Percentiles rank a stretch among this genome's conserved stretches.
phyloP scores from a whole-genome alignment of 805 yeast species.

The Candida ipomoeae region DNA sequence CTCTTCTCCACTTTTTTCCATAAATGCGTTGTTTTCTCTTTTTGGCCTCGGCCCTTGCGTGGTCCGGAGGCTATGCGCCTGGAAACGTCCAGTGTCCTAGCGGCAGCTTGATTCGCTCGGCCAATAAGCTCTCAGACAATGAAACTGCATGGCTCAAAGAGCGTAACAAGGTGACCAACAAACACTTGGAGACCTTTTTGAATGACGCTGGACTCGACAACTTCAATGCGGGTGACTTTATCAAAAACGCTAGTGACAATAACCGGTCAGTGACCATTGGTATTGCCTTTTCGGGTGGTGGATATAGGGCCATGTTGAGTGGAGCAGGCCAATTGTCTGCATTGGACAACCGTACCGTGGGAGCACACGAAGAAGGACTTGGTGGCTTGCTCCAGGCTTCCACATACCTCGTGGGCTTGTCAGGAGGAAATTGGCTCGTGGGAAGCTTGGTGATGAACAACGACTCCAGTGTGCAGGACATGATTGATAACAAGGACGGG shows the following conservation, averaged over 20 bases:
- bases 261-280: constrained; percentile 47
- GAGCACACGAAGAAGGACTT: constrained; percentile 19
- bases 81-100: constrained; percentile 15
- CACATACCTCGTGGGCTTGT: constrained; percentile 19
- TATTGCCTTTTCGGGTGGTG: constrained; percentile 74
- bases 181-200: constrained; percentile 44
- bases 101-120: constrained; percentile 12
- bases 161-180: constrained; percentile 38
- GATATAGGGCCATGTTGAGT: constrained; percentile 81
- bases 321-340: constrained; percentile 86
- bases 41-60: constrained; percentile 13
- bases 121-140: constrained; percentile 8
- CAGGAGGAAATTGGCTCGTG: constrained; percentile 56
- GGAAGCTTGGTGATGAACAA: constrained; percentile 59
- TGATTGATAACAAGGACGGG: constrained; percentile 20
- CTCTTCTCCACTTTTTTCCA: not conserved
- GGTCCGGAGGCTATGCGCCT: constrained; percentile 18
- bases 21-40: constrained; percentile 7
- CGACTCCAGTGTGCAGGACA: constrained; percentile 48
- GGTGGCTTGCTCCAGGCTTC: constrained; percentile 20
- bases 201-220: constrained; percentile 43
- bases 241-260: constrained; percentile 27
- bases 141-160: constrained; percentile 16
- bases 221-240: constrained; percentile 43
- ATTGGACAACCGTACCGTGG: constrained; percentile 62